Percentiles rank a stretch among this genome's conserved stretches.
Conservation (phyloP, 2,329 filamentous ascomycete species). For the Monosporascus ibericus region DNA sequence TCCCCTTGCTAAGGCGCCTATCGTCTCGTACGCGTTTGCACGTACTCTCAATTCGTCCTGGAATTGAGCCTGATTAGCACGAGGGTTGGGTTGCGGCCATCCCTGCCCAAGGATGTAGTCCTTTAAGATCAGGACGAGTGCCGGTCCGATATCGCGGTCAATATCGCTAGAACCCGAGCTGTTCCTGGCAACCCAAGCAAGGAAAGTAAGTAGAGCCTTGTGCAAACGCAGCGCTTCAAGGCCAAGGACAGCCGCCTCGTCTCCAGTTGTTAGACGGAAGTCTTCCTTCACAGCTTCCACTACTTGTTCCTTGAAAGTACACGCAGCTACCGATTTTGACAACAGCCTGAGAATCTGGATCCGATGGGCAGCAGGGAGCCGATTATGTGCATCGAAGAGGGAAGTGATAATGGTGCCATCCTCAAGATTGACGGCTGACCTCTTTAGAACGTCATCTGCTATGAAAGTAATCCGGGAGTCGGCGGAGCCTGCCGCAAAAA, state of each 20-base stretch:
- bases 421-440: slow-evolving; percentile 70
- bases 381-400: slow-evolving; percentile 69
- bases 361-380: slow-evolving; percentile 65
- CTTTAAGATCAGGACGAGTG: slow-evolving; percentile 62
- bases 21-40: slow-evolving; percentile 81
- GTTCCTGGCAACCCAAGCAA: slow-evolving; percentile 79
- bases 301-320: slow-evolving; percentile 62
- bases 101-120: slow-evolving; percentile 74
- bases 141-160: slow-evolving; percentile 59
- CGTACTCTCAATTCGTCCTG: slow-evolving; percentile 61
- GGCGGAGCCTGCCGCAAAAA: slow-evolving; percentile 76
- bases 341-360: slow-evolving; percentile 71
- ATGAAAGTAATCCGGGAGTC: slow-evolving; percentile 77
- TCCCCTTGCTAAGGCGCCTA: slow-evolving; percentile 71
- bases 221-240: slow-evolving; percentile 75
- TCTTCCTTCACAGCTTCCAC: slow-evolving; percentile 63
- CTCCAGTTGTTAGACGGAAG: slow-evolving; percentile 38
- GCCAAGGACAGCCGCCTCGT: slow-evolving; percentile 41
- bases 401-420: slow-evolving; percentile 54
- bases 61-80: slow-evolving; percentile 41
- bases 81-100: slow-evolving; percentile 59
- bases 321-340: slow-evolving; percentile 69
- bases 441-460: slow-evolving; percentile 86
- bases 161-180: slow-evolving; percentile 49
- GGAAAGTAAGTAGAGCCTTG: slow-evolving; percentile 76